Conservation (phyloP, 306 rosid genomes). For the Glycine tomentella region DNA sequence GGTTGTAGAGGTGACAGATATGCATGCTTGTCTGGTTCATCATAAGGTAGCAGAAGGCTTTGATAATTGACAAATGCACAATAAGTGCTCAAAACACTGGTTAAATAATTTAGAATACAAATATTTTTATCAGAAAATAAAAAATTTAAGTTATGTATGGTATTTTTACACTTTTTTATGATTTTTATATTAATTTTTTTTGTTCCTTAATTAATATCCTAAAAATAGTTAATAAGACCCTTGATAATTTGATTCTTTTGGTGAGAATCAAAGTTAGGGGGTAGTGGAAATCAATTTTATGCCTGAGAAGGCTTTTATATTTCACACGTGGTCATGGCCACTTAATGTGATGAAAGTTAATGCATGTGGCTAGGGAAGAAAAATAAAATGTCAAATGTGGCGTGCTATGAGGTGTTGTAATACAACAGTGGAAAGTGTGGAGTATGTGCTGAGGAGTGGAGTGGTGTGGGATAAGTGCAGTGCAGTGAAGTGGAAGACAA, state of each 20-base stretch:
- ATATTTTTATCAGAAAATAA: too few species aligned
- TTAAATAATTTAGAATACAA: too few species aligned
- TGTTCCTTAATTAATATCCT: too few species aligned
- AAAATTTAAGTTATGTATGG: too few species aligned
- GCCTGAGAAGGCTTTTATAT: background rate
- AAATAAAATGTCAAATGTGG: background rate
- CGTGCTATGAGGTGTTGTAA: background rate
- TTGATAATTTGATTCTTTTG: background rate
- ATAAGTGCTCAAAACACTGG: too few species aligned
- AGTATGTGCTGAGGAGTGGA: too few species aligned
- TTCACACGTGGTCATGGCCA: background rate
- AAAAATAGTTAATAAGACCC: too few species aligned
- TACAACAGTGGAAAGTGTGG: background rate
- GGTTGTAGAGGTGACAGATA: background rate
- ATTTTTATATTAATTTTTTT: too few species aligned
- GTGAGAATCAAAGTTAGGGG: background rate
- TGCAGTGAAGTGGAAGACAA: background rate
- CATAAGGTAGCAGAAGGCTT: background rate
- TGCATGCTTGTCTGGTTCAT: background rate
- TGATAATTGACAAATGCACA: too few species aligned
- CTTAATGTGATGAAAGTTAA: background rate
- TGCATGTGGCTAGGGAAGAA: background rate
- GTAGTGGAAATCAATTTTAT: background rate
- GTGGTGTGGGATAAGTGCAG: too few species aligned
- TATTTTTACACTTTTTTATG: too few species aligned